Evolutionary conservation across 2,329 filamentous ascomycete species (phyloP), one percentile per base, ranked within the genome.

Genomic region (Aspergillus aculeatinus): DNA sequence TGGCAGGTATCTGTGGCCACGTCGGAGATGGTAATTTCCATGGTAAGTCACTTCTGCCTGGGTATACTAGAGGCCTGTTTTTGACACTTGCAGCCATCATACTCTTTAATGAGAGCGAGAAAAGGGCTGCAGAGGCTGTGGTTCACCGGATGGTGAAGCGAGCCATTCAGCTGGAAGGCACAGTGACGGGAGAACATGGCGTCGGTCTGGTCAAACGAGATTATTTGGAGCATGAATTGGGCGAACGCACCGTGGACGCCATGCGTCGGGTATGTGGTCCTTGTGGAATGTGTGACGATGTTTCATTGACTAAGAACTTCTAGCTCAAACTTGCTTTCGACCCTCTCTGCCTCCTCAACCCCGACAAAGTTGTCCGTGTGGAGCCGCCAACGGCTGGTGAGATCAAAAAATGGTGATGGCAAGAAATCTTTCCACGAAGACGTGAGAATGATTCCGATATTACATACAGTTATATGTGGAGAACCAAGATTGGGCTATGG

Each of bases 1-100:
- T 87, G 44, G 86, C 82, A 23, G 84, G 83, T 47, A 89, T 91
- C n/a, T 82, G 89, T 25, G 89, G 89, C 0, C 89, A 91, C 70
- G 88, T 90, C 1, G 89, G 89, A 2, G 89, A 91, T 71, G 88
- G 89, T 21, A 91, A 91, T 68, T 91, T 91, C 68, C 89, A 91
- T 68, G 81, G 85, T 82, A 77, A 78, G 72, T 70, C 70, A 64
- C 35, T 23, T 31, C 12, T 21, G 12, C 33, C 16, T 31, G 14
- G 48, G 48, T 25, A 52, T 31, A 33, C 6, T 25, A 49, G 49
- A 50, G 33, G 21, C 31, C 39, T 49, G 55, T 57, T 48, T 31
- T 35, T 52, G n/a, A 19, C 19, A 7, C 53, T 44, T 21, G 35
- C 59, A 85, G 83, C 85, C 4, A 87, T 88, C 60, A 78, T 89